These are phyloP conservation scores for Brassica cretica DNA, from an alignment of 345 rosid species.

Conservation along the genomic window DNA sequence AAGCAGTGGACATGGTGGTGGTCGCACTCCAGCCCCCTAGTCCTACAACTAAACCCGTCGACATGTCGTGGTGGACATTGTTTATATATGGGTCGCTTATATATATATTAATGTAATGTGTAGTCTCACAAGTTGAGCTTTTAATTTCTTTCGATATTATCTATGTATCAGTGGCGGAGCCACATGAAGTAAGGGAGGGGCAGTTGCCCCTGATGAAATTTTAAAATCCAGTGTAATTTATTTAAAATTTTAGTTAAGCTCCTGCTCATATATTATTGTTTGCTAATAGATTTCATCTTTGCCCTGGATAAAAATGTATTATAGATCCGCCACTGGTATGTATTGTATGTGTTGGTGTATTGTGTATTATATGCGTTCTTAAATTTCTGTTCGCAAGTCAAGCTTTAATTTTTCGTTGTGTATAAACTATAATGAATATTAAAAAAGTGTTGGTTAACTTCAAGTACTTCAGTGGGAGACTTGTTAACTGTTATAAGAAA, in stretches of 20 bases:
- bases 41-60: neutral
- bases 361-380: neutral
- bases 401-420: too few relatives aligned
- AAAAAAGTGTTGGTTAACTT: neutral
- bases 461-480: too few relatives aligned
- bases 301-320: too few relatives aligned
- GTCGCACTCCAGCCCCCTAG: conserved; percentile 8
- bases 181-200: too few relatives aligned
- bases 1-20: conserved; percentile 18
- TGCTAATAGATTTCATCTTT: too few relatives aligned
- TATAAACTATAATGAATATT: neutral
- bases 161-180: neutral
- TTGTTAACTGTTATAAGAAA: too few relatives aligned
- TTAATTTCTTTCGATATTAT: neutral
- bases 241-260: too few relatives aligned
- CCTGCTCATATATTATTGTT: too few relatives aligned
- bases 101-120: neutral
- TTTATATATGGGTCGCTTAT: neutral
- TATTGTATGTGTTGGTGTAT: neutral
- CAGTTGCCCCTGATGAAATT: too few relatives aligned
- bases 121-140: neutral
- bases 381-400: too few relatives aligned
- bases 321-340: too few relatives aligned
- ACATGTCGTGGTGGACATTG: neutral
- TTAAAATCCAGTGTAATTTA: too few relatives aligned